These are phyloP conservation scores for Cornus suecica DNA, from an alignment of 148 eudicot genomes.

Conservation along the genomic window DNA sequence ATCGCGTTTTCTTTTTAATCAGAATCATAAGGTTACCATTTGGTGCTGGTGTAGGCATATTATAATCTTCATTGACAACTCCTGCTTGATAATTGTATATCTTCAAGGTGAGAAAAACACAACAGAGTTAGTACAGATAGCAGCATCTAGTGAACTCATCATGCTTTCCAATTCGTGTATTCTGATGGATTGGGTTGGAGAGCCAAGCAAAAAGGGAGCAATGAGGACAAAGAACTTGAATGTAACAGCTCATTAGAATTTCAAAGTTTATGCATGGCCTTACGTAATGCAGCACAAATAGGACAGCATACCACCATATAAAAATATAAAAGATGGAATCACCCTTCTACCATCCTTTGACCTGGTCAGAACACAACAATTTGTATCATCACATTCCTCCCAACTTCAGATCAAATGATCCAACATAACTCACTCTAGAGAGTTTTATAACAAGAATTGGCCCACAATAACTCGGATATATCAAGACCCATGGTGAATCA, in stretches of 20 bases:
- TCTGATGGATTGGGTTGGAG: background rate
- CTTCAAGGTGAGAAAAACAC: slow-evolving; percentile 39
- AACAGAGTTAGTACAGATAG: slow-evolving; percentile 11
- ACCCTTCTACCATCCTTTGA: background rate
- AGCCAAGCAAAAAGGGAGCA: background rate
- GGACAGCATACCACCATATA: background rate
- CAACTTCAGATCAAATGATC: background rate
- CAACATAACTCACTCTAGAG: background rate
- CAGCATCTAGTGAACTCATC: background rate
- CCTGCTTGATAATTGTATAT: slow-evolving; percentile 95
- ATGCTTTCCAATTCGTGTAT: background rate
- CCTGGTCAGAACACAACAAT: background rate
- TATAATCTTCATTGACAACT: slow-evolving; percentile 88
- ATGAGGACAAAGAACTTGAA: background rate
- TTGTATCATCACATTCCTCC: background rate
- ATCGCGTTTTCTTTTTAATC: background rate
- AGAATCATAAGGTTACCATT: slow-evolving; percentile 47
- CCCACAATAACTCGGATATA: background rate
- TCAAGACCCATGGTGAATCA: background rate
- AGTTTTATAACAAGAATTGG: background rate
- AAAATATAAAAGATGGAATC: background rate
- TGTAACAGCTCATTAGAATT: background rate
- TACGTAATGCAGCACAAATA: background rate
- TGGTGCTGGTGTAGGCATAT: slow-evolving; percentile 80
- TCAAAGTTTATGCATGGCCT: background rate